Evolutionary conservation across 768 basidiomycete genomes (phyloP).

Genomic region (Suillus lakei): DNA sequence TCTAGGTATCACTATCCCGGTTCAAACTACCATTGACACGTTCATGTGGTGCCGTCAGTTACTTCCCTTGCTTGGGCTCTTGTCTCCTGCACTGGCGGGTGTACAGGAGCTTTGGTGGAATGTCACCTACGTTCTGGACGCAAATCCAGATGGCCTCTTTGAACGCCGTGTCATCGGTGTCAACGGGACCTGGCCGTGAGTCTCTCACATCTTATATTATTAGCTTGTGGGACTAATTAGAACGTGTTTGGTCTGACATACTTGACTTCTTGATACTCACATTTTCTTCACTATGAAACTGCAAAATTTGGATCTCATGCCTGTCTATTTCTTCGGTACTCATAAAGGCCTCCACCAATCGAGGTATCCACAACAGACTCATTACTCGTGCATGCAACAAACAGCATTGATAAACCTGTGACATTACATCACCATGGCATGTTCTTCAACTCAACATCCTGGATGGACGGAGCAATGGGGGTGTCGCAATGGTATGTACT

Average conservation of each 20-base stretch:
- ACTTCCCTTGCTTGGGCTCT: conserved; percentile 23
- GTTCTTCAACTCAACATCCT: conserved; percentile 87
- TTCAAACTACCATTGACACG: not conserved
- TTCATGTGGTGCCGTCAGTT: conserved; percentile 6
- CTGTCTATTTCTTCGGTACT: not conserved
- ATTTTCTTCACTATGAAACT: not conserved
- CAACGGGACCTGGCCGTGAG: conserved; percentile 94
- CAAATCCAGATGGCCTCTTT: conserved; percentile 83
- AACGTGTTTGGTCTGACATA: not conserved
- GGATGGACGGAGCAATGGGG: conserved; percentile 87
- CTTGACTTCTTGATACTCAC: not conserved
- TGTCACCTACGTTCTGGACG: conserved; percentile 79
- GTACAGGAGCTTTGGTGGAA: conserved; percentile 88
- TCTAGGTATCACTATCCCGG: not conserved
- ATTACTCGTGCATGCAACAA: conserved; percentile 76
- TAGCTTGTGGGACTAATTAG: not conserved
- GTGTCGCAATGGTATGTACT: conserved; percentile 81
- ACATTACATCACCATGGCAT: conserved; percentile 94
- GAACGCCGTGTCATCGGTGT: conserved; percentile 83
- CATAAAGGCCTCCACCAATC: conserved; percentile 77
- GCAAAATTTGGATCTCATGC: not conserved
- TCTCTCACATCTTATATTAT: conserved; percentile 15
- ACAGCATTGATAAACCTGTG: conserved; percentile 68
- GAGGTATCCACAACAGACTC: conserved; percentile 73
- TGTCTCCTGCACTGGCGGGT: conserved; percentile 57